Base-by-base conservation (phyloP, 2,329 filamentous ascomycete species). In the Celoporthe dispersa region DNA sequence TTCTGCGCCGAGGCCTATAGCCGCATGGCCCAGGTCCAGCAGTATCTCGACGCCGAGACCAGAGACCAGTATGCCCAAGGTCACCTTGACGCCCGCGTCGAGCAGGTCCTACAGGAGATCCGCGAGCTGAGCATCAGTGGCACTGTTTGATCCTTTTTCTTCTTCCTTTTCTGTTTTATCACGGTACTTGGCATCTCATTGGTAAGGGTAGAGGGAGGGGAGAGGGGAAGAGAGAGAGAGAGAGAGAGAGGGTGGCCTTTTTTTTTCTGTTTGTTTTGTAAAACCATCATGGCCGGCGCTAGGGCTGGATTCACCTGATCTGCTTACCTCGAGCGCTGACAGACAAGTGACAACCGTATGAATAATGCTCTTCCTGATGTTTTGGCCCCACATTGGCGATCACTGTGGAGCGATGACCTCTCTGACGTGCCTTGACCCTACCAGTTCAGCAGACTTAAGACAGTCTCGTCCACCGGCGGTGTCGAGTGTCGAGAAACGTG, bases 1-100 rank as follows among this genome's bases (percentile, higher is more conserved):
- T 99, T 99, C 84, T 99, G 97, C 78, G 96, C 97, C 9, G 96
- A 99, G 83, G 96, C 96, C 1, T 99, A 99, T 82, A 94, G 91
- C 72, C 88, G 96, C 63, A 99, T 99, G 96, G 96, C 97, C 35
- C 97, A 99, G 84, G 97, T 99, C 69, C 96, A 99, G 84, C 96
- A 99, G 83, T 98, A 98, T 80, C 86, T 99, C 41, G 96, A 98
- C 79, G 92, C 95, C 39, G 94, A 97, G 78, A 98, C 95, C 66
- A 88, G 96, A 80, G 96, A 99, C 74, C 92, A 98, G 82, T 99
- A 99, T 81, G 96, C 96, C 1, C 90, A 94, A 76, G 96, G 96
- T 35, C 93, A 98, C 74, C 84, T 99, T 75, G 96, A 99, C 80
- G 92, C 90, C 71, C 85, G 94, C 74, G 96, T 99, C 39, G 96